Evolutionary conservation across 2,329 filamentous ascomycete genomes (phyloP), one percentile per base, ranked within the genome.

Genomic region (Aspergillus ochraceus): DNA sequence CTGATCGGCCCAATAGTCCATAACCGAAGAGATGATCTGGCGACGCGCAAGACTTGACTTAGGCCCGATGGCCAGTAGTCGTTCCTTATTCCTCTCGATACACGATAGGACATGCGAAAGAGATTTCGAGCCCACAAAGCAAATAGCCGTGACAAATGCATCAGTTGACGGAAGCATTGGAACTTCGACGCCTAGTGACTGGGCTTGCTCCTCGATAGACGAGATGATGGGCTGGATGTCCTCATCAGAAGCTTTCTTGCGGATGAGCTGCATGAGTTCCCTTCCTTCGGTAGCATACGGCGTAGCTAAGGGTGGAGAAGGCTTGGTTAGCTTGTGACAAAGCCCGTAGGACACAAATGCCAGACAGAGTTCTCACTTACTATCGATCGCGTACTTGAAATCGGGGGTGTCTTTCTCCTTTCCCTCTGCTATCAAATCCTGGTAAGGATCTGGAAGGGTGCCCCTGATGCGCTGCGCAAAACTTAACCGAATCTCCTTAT

Each of bases 381-480:
- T 81, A 58, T 91, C 87, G 60, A 89, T 81, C 24, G 87, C 86
- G 73, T 90, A 99, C 77, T 98, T 98, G 80, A 97, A 98, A 62
- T 94, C 90, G 0, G 95, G 95, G n/a, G 90, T 91, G 72, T 99
- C 95, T 71, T 95, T 92, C 76, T 98, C 94, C 74, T 97, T 96
- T 66, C 90, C 91, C 55, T 90, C 87, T 0, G 90, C 85, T 65
- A 99, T 94, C 61, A 99, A 80, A 2, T 81, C 80, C 68, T 93
- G 87, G 72, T 97, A 98, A 8, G 88, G 86, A 55, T 90, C 88
- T 1, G 94, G 95, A 8, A 99, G 81, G 5, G 95, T 98, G 63
- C 93, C 93, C 75, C 95, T 93, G 71, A 99, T 97, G 58, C 95
- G 89, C 77, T 97, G 94, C 0, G 95, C 92, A 74, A 99, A 99